A percentile compares a stretch with the other conserved stretches of the same genome.
These are phyloP conservation scores for Platanthera zijinensis DNA, from an alignment of 106 monocot species.

Conservation along the genomic window DNA sequence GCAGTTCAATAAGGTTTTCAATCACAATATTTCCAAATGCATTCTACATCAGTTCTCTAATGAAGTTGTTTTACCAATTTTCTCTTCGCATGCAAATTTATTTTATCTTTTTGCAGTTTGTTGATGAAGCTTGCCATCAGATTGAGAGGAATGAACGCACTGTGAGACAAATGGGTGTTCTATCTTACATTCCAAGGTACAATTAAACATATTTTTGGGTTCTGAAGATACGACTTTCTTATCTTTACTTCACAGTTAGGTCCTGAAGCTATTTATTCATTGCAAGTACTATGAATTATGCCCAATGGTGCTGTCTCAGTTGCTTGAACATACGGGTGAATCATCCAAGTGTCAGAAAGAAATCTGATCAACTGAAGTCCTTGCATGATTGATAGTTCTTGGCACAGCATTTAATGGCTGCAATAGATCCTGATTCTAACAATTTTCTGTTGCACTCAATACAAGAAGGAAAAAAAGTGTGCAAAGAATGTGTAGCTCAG, in stretches of 20 bases:
- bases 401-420: neutral
- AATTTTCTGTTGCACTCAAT: neutral
- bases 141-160: slow-evolving; percentile 91
- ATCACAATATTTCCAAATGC: neutral
- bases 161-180: slow-evolving; percentile 67
- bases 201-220: neutral
- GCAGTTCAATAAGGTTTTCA: slow-evolving; percentile 63
- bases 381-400: neutral
- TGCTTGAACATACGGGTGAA: neutral
- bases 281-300: neutral
- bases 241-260: neutral
- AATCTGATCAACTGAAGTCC: neutral
- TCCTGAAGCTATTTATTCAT: neutral
- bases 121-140: slow-evolving; percentile 97
- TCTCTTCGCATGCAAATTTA: slow-evolving; percentile 2
- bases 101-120: slow-evolving; percentile 52
- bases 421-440: neutral
- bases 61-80: neutral
- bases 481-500: neutral
- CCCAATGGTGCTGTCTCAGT: neutral
- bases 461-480: neutral
- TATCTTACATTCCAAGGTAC: slow-evolving; percentile 89
- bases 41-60: neutral
- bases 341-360: neutral
- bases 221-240: neutral